Evolutionary conservation across 2,329 filamentous ascomycete species (phyloP), one percentile per base, ranked within the genome.

Genomic region (Chalaropsis ovoidea): DNA sequence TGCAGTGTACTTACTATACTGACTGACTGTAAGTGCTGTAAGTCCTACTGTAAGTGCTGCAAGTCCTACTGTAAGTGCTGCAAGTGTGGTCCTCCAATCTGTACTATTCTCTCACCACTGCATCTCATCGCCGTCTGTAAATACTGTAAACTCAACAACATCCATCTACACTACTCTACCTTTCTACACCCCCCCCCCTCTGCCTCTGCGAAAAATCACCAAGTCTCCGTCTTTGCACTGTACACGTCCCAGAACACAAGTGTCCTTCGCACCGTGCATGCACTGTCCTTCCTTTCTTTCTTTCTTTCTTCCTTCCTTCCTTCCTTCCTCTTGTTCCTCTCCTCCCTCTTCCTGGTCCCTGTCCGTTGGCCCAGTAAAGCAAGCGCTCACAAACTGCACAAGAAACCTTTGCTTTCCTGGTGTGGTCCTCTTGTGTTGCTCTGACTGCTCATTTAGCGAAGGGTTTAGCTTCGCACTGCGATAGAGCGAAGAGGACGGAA

Each of bases 331-430:
- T 43, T 43, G 31, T 31, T 43, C 42, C 17, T 13, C 17, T 58
- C 13, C 27, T 58, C 54, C 54, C 54, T 58, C 6, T 10, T 11
- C 52, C 27, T 56, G 22, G 24, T 58, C 54, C 54, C 27, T 58
- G 54, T 58, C 54, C 24, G 54, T 58, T 58, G 54, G 54, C 54
- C 54, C 54, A 58, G 54, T 58, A 58, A 58, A 58, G 24, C 54
- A 58, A 31, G 27, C 54, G 54, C 54, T 58, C 43, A 47, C 43
- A 47, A 19, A 19, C 43, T 47, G n/a, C 43, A 47, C 43, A n/a
- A 47, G 43, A 47, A 47, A 47, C 43, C n/a, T 47, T 47, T 43
- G 42, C 17, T 47, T 47, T 47, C 43, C 42, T 43, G 7, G 31
- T 39, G 3, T 31, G 3, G 31, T 31, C 31, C 31, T 6, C 31